phyloP scores from a whole-genome alignment of 495 filamentous ascomycete species.

The Podospora fimiseda region DNA sequence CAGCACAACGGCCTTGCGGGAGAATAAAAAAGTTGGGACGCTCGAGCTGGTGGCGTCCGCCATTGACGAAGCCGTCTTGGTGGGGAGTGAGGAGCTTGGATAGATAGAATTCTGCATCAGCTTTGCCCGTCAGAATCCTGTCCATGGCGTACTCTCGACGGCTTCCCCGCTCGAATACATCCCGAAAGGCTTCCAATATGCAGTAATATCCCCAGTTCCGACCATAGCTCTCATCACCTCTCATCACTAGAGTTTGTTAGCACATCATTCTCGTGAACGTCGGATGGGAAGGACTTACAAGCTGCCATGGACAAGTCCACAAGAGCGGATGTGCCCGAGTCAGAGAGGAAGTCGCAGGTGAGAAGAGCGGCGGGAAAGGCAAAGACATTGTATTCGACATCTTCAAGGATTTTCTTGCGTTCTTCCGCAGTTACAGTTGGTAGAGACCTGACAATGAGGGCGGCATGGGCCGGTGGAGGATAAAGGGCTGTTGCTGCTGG shows the following conservation, averaged over 20 bases:
- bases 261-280: not conserved
- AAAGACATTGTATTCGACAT: constrained; percentile 7
- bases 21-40: constrained; percentile 6
- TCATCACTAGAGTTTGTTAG: not conserved
- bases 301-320: constrained; percentile 3
- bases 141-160: not conserved
- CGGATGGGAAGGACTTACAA: not conserved
- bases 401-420: not conserved
- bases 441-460: constrained; percentile 3
- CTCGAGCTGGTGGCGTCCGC: constrained; percentile 2
- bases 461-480: not conserved
- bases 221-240: constrained; percentile 5
- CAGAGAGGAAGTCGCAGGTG: constrained; percentile 4
- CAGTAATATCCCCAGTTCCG: constrained; percentile 5
- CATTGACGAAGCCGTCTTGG: constrained; percentile 1
- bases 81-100: not conserved
- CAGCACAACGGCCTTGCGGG: constrained; percentile 1
- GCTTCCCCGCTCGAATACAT: constrained; percentile 1
- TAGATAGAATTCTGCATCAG: constrained; percentile 1
- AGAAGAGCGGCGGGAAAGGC: constrained; percentile 2
- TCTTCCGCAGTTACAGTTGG: not conserved
- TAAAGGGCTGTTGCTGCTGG: not conserved
- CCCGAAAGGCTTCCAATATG: constrained; percentile 1
- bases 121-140: not conserved
- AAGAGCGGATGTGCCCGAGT: not conserved